Percentiles rank a stretch among this genome's conserved stretches.
phyloP scores from a whole-genome alignment of 345 rosid species.

The Eucalyptus rudis region DNA sequence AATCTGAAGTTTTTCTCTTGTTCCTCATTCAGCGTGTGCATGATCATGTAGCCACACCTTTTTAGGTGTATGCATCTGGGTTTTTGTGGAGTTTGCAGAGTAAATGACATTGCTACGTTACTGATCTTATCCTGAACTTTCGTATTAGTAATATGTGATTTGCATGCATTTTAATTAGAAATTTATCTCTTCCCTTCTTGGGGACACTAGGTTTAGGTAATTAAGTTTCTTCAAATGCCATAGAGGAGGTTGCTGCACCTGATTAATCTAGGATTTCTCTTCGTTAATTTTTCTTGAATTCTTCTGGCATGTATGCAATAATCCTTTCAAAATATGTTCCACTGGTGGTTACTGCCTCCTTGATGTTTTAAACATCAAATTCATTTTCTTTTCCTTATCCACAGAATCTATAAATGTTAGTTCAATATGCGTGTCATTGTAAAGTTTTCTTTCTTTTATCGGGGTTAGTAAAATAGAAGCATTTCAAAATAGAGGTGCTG shows the following conservation, averaged over 20 bases:
- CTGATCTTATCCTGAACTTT: background rate
- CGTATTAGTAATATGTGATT: background rate
- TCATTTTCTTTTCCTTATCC: background rate
- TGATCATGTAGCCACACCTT: background rate
- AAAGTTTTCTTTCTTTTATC: background rate
- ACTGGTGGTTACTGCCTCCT: background rate
- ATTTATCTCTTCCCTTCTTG: background rate
- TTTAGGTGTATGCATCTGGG: background rate
- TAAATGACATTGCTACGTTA: background rate
- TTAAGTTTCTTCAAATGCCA: background rate
- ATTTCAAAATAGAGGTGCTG: background rate
- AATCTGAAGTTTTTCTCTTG: background rate
- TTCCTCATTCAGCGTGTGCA: background rate
- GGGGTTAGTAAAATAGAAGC: background rate
- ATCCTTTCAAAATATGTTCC: background rate
- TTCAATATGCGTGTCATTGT: background rate
- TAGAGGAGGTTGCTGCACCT: background rate
- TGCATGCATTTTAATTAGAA: background rate
- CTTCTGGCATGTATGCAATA: background rate
- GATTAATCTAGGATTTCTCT: background rate
- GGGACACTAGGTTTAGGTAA: background rate
- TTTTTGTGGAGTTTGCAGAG: background rate
- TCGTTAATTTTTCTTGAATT: background rate
- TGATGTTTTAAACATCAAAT: background rate
- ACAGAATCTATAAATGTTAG: background rate